Percentiles rank a stretch among this genome's conserved stretches.
Conservation (phyloP, 148 eudicot genomes). For the Fagopyrum esculentum region DNA sequence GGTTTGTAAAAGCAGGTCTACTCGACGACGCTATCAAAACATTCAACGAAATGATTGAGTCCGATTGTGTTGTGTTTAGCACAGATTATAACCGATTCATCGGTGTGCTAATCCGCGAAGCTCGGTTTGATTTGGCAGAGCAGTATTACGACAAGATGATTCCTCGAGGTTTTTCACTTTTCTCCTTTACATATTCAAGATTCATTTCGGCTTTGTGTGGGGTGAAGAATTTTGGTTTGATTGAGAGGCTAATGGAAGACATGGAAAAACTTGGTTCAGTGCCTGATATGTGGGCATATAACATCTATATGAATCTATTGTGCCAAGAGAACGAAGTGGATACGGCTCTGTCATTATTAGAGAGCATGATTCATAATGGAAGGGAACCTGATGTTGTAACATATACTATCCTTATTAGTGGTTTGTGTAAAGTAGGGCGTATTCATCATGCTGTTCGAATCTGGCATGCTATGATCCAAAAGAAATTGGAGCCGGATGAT, state of each 20-base stretch:
- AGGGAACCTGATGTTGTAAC: slow-evolving; percentile 81
- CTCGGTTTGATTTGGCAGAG: slow-evolving; percentile 67
- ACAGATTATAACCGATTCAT: slow-evolving; percentile 83
- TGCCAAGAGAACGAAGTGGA: slow-evolving; percentile 62
- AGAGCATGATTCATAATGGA: slow-evolving; percentile 56
- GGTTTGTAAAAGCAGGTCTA: slow-evolving; percentile 75
- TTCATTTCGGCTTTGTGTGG: slow-evolving; percentile 70
- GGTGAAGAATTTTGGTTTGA: slow-evolving; percentile 52
- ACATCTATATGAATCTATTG: slow-evolving; percentile 64
- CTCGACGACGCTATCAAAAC: slow-evolving; percentile 70
- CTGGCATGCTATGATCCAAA: slow-evolving; percentile 62
- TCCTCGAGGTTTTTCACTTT: slow-evolving; percentile 68
- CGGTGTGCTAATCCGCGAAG: slow-evolving; percentile 69
- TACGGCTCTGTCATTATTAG: slow-evolving; percentile 43
- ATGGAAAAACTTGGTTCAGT: slow-evolving; percentile 64
- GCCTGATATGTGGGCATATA: slow-evolving; percentile 90
- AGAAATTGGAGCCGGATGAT: slow-evolving; percentile 44
- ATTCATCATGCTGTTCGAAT: slow-evolving; percentile 51
- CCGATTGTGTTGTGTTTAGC: slow-evolving; percentile 74
- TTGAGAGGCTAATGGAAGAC: slow-evolving; percentile 56
- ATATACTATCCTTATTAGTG: slow-evolving; percentile 67
- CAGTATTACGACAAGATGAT: slow-evolving; percentile 55
- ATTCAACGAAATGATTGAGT: slow-evolving; percentile 80
- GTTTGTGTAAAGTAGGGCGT: slow-evolving; percentile 57
- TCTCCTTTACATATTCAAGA: slow-evolving; percentile 88